These are phyloP conservation scores for Schizophyllum amplum DNA, from an alignment of 1,284 basidiomycete species.

Conservation along the genomic window DNA sequence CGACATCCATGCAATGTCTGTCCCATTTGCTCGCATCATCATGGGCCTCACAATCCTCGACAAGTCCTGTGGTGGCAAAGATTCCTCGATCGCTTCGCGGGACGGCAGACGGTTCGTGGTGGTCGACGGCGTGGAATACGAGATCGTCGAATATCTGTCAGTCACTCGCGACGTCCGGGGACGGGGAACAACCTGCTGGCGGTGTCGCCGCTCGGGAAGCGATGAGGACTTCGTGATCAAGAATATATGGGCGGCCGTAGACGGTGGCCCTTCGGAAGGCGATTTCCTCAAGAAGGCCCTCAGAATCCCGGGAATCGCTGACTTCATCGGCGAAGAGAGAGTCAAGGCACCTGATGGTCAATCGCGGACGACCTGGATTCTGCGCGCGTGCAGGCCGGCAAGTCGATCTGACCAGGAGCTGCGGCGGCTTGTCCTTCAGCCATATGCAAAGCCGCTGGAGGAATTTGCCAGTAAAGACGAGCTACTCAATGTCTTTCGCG, in stretches of 20 bases:
- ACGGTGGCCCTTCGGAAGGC: neutral
- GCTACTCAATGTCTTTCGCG: no score
- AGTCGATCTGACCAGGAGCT: no score
- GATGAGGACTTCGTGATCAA: conserved; percentile 6
- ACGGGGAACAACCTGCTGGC: conserved; percentile 5
- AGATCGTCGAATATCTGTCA: neutral
- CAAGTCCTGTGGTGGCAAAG: neutral
- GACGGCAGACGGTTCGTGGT: neutral
- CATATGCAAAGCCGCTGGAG: no score
- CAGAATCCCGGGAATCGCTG: neutral
- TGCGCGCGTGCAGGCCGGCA: neutral
- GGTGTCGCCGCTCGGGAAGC: neutral
- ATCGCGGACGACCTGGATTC: neutral
- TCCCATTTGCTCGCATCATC: conserved; percentile 4
- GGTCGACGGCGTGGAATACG: conserved; percentile 1
- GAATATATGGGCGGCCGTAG: conserved; percentile 3
- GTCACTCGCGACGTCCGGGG: conserved; percentile 3
- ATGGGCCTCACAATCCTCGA: conserved; percentile 2
- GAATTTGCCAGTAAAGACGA: no score
- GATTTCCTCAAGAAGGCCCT: conserved; percentile 1
- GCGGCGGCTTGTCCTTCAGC: no score
- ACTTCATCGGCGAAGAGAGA: neutral
- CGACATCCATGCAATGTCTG: conserved; percentile 3
- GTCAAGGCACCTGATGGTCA: neutral
- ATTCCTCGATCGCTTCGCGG: neutral